Conservation (phyloP, 352 stramenopile species). For the Globisporangium spiculum region DNA sequence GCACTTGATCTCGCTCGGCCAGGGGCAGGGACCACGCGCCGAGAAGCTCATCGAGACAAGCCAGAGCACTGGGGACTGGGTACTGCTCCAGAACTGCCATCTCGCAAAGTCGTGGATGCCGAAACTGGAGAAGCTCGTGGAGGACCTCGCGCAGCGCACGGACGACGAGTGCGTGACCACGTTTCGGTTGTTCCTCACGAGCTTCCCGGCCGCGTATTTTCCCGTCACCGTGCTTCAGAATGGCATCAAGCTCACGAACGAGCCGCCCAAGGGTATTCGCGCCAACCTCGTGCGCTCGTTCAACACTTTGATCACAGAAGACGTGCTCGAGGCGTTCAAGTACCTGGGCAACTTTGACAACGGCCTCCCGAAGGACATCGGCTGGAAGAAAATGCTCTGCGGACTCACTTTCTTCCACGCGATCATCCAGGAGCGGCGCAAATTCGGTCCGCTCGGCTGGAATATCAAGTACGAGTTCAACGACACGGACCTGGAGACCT, state of each 20-base stretch:
- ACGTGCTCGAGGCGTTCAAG: conserved; percentile 60
- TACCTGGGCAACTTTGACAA: conserved; percentile 58
- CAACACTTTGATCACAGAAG: conserved; percentile 81
- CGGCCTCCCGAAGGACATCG: conserved; percentile 49
- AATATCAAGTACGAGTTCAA: conserved; percentile 97
- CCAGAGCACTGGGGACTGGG: conserved; percentile 88
- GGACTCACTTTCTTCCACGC: conserved; percentile 93
- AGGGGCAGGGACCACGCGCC: conserved; percentile 90
- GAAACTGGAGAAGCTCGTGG: conserved; percentile 89
- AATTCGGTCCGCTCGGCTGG: conserved; percentile 94
- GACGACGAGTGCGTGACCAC: conserved; percentile 52
- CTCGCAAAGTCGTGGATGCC: conserved; percentile 94
- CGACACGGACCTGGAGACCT: conserved; percentile 94
- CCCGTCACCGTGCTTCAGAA: conserved; percentile 92
- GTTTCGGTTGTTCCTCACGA: conserved; percentile 93
- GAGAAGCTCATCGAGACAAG: conserved; percentile 88
- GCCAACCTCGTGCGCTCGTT: conserved; percentile 90
- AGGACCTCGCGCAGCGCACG: conserved; percentile 64
- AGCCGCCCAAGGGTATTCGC: conserved; percentile 90
- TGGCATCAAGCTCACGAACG: conserved; percentile 92
- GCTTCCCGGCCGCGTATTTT: conserved; percentile 90
- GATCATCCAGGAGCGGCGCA: conserved; percentile 92
- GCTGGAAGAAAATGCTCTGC: conserved; percentile 90
- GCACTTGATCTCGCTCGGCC: conserved; percentile 91
- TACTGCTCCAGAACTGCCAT: conserved; percentile 94